Conservation (phyloP, 768 basidiomycete genomes). For the Calocera viscosa region DNA sequence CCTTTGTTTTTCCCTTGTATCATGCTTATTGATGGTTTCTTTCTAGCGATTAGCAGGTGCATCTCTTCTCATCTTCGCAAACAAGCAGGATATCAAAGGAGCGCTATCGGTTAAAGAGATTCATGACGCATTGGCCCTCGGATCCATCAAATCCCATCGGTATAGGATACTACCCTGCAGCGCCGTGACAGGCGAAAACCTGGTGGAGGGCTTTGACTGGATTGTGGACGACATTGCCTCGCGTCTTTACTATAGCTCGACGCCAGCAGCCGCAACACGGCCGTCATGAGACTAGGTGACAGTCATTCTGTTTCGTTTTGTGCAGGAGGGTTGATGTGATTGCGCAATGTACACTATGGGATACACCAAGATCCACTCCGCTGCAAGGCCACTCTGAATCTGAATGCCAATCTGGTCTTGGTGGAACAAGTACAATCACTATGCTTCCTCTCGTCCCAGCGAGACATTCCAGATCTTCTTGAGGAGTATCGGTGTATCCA, state of each 20-base stretch:
- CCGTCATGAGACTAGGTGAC: not conserved
- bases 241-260: constrained; percentile 69
- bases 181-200: constrained; percentile 76
- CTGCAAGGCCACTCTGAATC: not conserved
- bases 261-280: not conserved
- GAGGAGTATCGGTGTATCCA: not conserved
- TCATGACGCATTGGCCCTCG: constrained; percentile 64
- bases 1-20: constrained; percentile 8
- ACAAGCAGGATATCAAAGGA: constrained; percentile 90
- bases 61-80: constrained; percentile 88
- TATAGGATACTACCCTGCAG: constrained; percentile 90
- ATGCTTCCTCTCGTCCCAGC: constrained; percentile 10
- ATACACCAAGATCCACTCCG: not conserved
- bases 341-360: not conserved
- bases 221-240: constrained; percentile 77
- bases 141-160: constrained; percentile 69
- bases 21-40: not conserved
- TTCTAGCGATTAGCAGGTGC: constrained; percentile 83
- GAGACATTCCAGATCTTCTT: constrained; percentile 12
- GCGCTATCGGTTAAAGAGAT: constrained; percentile 77
- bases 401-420: not conserved
- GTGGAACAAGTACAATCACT: not conserved
- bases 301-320: not conserved
- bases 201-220: constrained; percentile 83
- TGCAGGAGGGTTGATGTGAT: not conserved